Evolutionary conservation across 345 rosid genomes (phyloP), one percentile per base, ranked within the genome.

Genomic region (Populus ilicifolia): DNA sequence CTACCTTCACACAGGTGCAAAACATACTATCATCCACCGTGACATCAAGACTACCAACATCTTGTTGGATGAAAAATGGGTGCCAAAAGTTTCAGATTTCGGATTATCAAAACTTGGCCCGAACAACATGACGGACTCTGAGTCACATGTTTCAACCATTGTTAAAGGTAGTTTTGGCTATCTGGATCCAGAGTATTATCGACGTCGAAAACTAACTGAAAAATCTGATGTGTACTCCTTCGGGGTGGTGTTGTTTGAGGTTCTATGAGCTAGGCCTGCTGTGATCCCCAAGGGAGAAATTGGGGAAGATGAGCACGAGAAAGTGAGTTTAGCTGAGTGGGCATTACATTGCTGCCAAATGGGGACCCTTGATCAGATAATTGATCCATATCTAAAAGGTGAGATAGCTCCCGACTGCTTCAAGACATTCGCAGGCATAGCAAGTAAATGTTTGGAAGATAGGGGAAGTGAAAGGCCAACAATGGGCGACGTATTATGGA

Each of bases 201-300:
- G 71, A 46, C 30, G 71, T 0, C 33, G 30, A 33, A 46, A 75
- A 35, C 71, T 75, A 43, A 75, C 78, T 17, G 71, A 48, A 33
- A 75, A 75, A 35, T 75, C 78, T 20, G 78, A 75, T 67, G 78
- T 75, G 18, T 80, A 75, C 69, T 81, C 86, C 17, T 83, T 86
- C 10, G 83, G 85, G 20, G 88, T 81, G 70, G 85, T 86, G 5
- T 13, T 83, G 18, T 78, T 85, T 17, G 79, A 85, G 80, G 79
- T 73, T 35, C 68, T 81, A 27, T 64, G 88, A 14, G 86, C 77
- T 1, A 74, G 83, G 72, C 82, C 78, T 0, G 86, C 88, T 65
- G 76, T 70, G 44, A 69, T 80, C n/a, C 65, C 79, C 36, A 0
- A 77, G 29, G 66, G 18, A 13, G 71, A 69, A 36, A 29, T 23